A percentile compares a stretch with the other conserved stretches of the same genome.
phyloP scores from a whole-genome alignment of 805 yeast species.

The Pichia insulana region DNA sequence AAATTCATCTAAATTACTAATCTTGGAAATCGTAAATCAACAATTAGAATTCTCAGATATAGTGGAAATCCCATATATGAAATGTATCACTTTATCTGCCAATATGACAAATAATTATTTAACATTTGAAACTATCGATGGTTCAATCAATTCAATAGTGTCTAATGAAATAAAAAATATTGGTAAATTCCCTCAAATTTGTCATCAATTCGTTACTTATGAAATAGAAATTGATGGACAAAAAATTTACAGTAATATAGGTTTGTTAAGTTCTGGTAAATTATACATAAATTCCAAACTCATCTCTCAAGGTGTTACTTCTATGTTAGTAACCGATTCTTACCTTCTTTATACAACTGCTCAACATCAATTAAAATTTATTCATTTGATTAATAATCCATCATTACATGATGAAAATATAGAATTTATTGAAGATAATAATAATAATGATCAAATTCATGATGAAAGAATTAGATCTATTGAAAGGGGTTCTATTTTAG shows the following conservation, averaged over 20 bases:
- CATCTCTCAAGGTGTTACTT: constrained; percentile 70
- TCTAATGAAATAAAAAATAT: constrained; percentile 16
- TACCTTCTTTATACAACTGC: constrained; percentile 81
- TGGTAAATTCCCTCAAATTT: constrained; percentile 58
- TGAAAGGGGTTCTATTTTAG: constrained; percentile 86
- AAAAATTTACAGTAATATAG: constrained; percentile 35
- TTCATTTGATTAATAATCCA: constrained; percentile 43
- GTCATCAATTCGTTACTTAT: constrained; percentile 47
- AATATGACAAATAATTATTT: constrained; percentile 43
- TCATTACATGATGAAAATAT: constrained; percentile 14
- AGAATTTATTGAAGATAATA: constrained; percentile 25
- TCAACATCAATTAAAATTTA: constrained; percentile 71
- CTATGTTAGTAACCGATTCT: constrained; percentile 62
- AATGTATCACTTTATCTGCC: constrained; percentile 46
- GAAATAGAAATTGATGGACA: constrained; percentile 15
- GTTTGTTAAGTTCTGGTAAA: constrained; percentile 69
- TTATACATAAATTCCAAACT: constrained; percentile 54
- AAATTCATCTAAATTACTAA: constrained; percentile 39
- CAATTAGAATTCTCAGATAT: constrained; percentile 35
- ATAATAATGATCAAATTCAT: constrained; percentile 36
- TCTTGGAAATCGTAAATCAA: constrained; percentile 35
- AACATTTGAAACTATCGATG: constrained; percentile 56
- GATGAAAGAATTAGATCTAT: constrained; percentile 86
- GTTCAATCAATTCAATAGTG: constrained; percentile 40
- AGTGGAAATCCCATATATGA: constrained; percentile 36